Percentiles rank a stretch among this genome's conserved stretches.
Evolutionary conservation across 768 basidiomycete genomes (phyloP).

Genomic region (Tephrocybe sp.): DNA sequence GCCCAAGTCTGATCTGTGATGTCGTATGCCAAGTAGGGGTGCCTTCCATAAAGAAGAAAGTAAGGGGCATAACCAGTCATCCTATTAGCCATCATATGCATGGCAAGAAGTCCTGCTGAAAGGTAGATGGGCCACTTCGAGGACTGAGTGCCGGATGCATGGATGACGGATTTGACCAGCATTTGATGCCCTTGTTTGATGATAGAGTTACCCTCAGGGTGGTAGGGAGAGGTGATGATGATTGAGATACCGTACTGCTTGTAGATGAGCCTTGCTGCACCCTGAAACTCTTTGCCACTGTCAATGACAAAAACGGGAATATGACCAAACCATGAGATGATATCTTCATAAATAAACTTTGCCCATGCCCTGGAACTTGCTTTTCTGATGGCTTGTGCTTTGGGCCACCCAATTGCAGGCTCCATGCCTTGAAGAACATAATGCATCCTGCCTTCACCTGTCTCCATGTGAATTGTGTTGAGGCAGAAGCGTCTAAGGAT

Average conservation of each 20-base stretch:
- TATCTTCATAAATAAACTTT: constrained; percentile 19
- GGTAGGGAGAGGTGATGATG: constrained; percentile 28
- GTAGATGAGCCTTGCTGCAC: constrained; percentile 19
- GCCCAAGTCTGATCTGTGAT: constrained; percentile 26
- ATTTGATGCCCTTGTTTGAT: constrained; percentile 28
- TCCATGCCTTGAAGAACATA: constrained; percentile 21
- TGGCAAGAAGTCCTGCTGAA: constrained; percentile 22
- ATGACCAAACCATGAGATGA: constrained; percentile 19
- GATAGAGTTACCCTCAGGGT: constrained; percentile 32
- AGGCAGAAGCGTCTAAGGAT: constrained; percentile 19
- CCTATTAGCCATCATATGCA: constrained; percentile 21
- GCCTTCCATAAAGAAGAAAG: constrained; percentile 24
- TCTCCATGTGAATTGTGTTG: constrained; percentile 29
- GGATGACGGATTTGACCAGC: constrained; percentile 10
- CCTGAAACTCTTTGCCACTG: constrained; percentile 24
- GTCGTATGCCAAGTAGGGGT: constrained; percentile 26
- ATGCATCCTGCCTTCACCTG: constrained; percentile 17
- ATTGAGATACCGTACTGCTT: constrained; percentile 23
- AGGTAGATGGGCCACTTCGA: constrained; percentile 27
- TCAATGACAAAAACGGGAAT: constrained; percentile 3
- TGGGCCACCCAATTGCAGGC: constrained; percentile 25
- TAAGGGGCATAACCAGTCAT: constrained; percentile 29
- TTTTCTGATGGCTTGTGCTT: constrained; percentile 26
- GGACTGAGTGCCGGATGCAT: constrained; percentile 4
- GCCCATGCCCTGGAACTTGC: constrained; percentile 25